Conservation (phyloP, 495 filamentous ascomycete genomes). For the Astrothelium macrocarpum region DNA sequence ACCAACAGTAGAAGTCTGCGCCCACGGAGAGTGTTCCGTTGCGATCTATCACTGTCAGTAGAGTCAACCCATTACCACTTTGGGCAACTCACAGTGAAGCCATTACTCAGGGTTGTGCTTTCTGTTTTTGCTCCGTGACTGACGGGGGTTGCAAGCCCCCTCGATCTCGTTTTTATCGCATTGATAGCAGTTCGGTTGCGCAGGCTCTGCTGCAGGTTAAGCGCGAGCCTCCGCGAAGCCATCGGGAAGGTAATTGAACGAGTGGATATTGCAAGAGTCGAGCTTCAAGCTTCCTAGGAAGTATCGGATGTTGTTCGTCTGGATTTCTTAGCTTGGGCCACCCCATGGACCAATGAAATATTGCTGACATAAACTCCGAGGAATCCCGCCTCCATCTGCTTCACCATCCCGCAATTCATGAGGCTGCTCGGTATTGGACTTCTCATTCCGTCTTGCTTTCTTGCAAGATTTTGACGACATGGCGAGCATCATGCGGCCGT, state of each 20-base stretch:
- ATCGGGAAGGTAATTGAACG: constrained; percentile 40
- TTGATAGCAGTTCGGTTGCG: constrained; percentile 70
- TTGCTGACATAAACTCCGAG: constrained; percentile 5
- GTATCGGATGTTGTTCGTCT: constrained; percentile 1
- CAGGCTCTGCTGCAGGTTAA: constrained; percentile 78
- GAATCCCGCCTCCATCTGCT: not conserved
- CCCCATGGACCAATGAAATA: not conserved
- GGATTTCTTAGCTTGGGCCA: constrained; percentile 4
- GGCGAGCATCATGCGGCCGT: constrained; percentile 32
- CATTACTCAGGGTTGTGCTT: constrained; percentile 92
- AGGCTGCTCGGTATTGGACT: not conserved
- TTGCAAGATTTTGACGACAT: constrained; percentile 16
- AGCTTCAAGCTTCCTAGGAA: not conserved
- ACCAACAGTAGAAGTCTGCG: constrained; percentile 95
- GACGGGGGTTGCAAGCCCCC: constrained; percentile 81
- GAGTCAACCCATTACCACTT: constrained; percentile 16
- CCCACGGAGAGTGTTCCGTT: constrained; percentile 95
- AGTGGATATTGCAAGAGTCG: not conserved
- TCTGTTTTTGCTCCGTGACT: constrained; percentile 67
- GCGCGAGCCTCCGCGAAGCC: constrained; percentile 88
- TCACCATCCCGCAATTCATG: not conserved
- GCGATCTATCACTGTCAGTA: constrained; percentile 63
- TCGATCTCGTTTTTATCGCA: constrained; percentile 49
- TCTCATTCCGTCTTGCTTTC: too few species aligned
- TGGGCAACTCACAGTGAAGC: constrained; percentile 68